A percentile compares a stretch with the other conserved stretches of the same genome.
Evolutionary conservation across 768 basidiomycete genomes (phyloP).

Genomic region (Cystobasidium tubakii): DNA sequence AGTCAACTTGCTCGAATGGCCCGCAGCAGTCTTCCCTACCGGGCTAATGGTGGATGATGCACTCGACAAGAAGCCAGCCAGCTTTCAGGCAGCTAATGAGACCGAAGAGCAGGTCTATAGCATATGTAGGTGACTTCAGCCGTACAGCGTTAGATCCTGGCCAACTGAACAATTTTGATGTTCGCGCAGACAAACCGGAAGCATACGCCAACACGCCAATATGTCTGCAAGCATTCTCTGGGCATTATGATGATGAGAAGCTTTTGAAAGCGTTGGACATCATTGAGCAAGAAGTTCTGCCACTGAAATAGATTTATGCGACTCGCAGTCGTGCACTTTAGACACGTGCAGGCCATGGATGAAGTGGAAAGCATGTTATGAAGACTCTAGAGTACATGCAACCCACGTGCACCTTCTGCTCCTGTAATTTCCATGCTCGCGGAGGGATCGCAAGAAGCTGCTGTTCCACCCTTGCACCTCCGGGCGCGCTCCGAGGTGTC

Average conservation of each 20-base stretch:
- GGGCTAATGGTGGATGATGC: background rate
- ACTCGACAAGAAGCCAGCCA: slow-evolving; percentile 13
- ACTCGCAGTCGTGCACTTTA: too few species aligned
- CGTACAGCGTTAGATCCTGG: too few species aligned
- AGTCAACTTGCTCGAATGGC: slow-evolving; percentile 17
- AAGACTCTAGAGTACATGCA: too few species aligned
- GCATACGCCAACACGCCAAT: slow-evolving; percentile 2
- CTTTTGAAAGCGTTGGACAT: background rate
- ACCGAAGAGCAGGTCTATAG: background rate
- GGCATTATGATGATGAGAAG: slow-evolving; percentile 19
- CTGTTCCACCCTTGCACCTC: too few species aligned
- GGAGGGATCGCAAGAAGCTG: too few species aligned
- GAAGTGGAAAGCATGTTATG: too few species aligned
- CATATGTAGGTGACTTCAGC: background rate
- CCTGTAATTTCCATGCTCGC: too few species aligned
- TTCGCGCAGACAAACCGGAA: background rate
- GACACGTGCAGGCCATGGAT: background rate
- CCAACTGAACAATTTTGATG: background rate
- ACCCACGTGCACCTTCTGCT: too few species aligned
- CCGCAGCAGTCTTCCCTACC: slow-evolving; percentile 9
- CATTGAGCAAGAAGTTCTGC: slow-evolving; percentile 1
- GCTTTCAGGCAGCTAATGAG: background rate
- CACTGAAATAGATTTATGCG: background rate
- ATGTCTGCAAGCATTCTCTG: slow-evolving; percentile 9
- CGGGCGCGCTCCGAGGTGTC: too few species aligned